phyloP scores from a whole-genome alignment of 2,329 filamentous ascomycete genomes.

The Corynespora cassiicola region DNA sequence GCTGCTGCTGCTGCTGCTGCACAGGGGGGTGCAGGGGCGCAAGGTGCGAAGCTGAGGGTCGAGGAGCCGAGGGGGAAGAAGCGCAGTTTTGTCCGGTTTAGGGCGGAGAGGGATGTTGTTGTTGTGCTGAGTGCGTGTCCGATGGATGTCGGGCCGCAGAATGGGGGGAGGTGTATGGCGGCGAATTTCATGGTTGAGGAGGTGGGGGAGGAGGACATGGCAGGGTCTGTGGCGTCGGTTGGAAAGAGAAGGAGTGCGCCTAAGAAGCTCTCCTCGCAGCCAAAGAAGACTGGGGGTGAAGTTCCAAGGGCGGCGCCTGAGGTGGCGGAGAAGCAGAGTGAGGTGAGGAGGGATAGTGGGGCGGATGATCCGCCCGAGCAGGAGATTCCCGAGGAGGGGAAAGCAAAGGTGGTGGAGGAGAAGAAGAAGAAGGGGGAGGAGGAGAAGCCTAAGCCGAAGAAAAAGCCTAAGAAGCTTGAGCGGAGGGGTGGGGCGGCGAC shows the following conservation, averaged over 20 bases:
- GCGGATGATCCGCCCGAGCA: constrained; percentile 10
- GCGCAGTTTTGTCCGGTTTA: constrained; percentile 39
- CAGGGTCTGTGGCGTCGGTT: constrained; percentile 18
- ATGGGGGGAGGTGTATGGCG: constrained; percentile 46
- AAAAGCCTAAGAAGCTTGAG: constrained; percentile 48
- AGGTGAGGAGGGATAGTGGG: neutral
- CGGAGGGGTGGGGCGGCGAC: constrained; percentile 25
- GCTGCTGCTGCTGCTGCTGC: constrained; percentile 9
- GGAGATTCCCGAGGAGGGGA: constrained; percentile 2
- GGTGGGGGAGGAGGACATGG: constrained; percentile 29
- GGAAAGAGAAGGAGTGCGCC: constrained; percentile 21
- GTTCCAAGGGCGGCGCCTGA: too few relatives aligned
- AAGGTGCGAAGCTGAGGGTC: constrained; percentile 34
- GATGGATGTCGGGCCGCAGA: constrained; percentile 44
- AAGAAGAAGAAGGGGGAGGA: constrained; percentile 10
- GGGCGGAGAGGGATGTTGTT: constrained; percentile 44
- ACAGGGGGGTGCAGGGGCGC: constrained; percentile 31
- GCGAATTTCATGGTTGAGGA: constrained; percentile 48
- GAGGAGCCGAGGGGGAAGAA: constrained; percentile 43
- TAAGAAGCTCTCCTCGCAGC: constrained; percentile 18
- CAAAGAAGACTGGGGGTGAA: constrained; percentile 2
- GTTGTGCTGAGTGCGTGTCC: constrained; percentile 47
- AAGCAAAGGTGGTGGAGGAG: constrained; percentile 1
- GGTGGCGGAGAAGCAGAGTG: constrained; percentile 4
- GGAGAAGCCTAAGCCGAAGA: constrained; percentile 32